These are phyloP conservation scores for Alectoria sarmentosa DNA, from an alignment of 495 filamentous ascomycete genomes.

Conservation along the genomic window DNA sequence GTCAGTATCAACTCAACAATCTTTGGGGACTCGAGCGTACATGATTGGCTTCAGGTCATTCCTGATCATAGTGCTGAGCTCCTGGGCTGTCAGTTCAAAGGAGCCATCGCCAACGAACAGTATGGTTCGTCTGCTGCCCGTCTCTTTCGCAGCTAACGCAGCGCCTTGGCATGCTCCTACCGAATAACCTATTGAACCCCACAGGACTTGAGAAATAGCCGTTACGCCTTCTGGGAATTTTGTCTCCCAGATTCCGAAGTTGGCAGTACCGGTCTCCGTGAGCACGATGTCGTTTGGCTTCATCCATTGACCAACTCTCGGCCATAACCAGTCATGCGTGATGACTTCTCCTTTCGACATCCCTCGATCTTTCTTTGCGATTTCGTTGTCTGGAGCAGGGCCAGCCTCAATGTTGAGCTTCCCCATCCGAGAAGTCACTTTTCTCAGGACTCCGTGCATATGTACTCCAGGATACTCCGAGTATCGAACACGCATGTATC, in stretches of 20 bases:
- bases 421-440: constrained; percentile 55
- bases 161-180: constrained; percentile 74
- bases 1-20: constrained; percentile 11
- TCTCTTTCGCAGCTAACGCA: constrained; percentile 61
- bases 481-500: constrained; percentile 65
- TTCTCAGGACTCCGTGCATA: constrained; percentile 81
- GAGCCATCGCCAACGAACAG: constrained; percentile 86
- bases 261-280: constrained; percentile 83
- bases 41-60: constrained; percentile 74
- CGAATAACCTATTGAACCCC: constrained; percentile 83
- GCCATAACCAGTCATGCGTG: constrained; percentile 85
- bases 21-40: constrained; percentile 37
- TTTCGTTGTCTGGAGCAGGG: constrained; percentile 44
- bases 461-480: constrained; percentile 75
- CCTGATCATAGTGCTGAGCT: constrained; percentile 78
- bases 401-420: constrained; percentile 47
- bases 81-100: constrained; percentile 78
- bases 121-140: constrained; percentile 56
- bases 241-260: constrained; percentile 87
- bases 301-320: constrained; percentile 69
- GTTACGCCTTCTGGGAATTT: constrained; percentile 69
- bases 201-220: constrained; percentile 77
- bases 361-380: constrained; percentile 45
- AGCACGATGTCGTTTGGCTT: constrained; percentile 70
- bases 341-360: constrained; percentile 48